phyloP scores from a whole-genome alignment of 768 basidiomycete species.

The Lactifluus hygrophoroides region DNA sequence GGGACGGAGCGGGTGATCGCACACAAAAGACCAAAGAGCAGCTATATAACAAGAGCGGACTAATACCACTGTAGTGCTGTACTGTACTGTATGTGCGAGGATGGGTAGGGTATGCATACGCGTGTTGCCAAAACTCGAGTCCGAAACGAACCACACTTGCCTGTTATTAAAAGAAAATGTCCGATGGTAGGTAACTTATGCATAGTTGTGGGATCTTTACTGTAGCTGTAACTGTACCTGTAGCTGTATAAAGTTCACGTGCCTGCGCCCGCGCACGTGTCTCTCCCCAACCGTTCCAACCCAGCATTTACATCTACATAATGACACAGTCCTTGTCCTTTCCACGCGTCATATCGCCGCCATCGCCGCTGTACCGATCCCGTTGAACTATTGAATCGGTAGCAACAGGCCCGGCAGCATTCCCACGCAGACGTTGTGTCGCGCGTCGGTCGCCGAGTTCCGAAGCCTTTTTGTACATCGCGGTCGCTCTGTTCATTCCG shows the following conservation, averaged over 20 bases:
- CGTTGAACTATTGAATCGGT: constrained; percentile 55
- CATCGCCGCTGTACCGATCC: constrained; percentile 34
- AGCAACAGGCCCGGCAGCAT: constrained; percentile 43
- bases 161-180: neutral
- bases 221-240: no score
- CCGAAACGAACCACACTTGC: neutral
- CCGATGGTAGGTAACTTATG: no score
- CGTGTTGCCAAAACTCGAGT: no score
- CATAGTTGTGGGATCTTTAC: no score
- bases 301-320: constrained; percentile 42
- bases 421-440: constrained; percentile 64
- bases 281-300: neutral
- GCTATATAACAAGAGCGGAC: no score
- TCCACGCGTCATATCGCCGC: constrained; percentile 35
- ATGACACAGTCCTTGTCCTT: constrained; percentile 82
- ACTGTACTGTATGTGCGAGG: neutral
- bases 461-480: constrained; percentile 85
- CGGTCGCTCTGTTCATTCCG: constrained; percentile 45
- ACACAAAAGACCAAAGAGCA: no score
- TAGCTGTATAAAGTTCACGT: no score
- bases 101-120: neutral
- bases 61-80: neutral
- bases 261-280: neutral
- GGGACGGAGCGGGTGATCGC: neutral
- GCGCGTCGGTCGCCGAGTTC: constrained; percentile 94